phyloP scores from a whole-genome alignment of 768 basidiomycete genomes.

The Amanita fuliginea region DNA sequence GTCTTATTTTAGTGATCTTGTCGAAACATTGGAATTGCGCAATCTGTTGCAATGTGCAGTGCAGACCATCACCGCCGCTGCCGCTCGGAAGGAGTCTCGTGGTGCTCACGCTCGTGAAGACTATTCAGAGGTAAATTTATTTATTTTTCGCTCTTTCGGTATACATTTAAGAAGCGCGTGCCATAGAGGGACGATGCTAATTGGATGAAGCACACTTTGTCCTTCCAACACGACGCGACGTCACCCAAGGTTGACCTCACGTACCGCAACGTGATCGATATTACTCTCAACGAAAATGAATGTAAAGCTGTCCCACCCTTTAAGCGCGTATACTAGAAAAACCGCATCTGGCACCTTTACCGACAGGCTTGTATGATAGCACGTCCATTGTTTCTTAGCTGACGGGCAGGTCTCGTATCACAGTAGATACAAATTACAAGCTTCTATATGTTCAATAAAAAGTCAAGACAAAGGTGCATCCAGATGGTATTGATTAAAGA shows the following conservation, averaged over 20 bases:
- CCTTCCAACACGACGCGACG: conserved; percentile 73
- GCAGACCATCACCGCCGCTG: conserved; percentile 89
- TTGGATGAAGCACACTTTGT: conserved; percentile 95
- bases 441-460: background rate
- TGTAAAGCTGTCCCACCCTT: conserved; percentile 97
- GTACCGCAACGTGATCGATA: conserved; percentile 79
- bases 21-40: conserved; percentile 95
- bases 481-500: conserved; percentile 39
- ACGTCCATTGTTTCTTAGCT: background rate
- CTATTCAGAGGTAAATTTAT: conserved; percentile 69
- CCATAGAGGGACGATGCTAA: conserved; percentile 83
- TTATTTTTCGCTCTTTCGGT: background rate
- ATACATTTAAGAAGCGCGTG: background rate
- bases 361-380: too few species aligned
- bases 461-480: conserved; percentile 22
- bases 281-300: conserved; percentile 90
- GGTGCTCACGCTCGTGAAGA: conserved; percentile 99
- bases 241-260: conserved; percentile 80
- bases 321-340: conserved; percentile 83
- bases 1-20: conserved; percentile 60
- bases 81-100: conserved; percentile 93
- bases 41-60: conserved; percentile 93
- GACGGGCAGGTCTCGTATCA: background rate
- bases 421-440: conserved; percentile 3
- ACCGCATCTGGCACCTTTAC: too few species aligned